phyloP scores from a whole-genome alignment of 2,329 filamentous ascomycete species.

The Alternaria panax region DNA sequence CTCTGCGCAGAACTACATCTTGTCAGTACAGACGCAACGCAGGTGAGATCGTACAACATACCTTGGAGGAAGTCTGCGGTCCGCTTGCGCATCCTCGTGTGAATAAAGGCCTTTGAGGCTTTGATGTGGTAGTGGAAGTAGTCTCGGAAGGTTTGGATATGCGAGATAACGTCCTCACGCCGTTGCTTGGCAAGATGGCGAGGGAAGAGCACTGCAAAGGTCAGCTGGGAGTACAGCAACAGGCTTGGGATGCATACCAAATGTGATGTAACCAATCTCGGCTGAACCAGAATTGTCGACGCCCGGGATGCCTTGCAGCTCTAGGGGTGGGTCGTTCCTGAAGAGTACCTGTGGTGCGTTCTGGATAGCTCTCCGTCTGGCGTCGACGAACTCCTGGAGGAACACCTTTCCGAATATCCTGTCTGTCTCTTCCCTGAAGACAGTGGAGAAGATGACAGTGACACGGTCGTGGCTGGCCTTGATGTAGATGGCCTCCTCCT shows the following conservation, averaged over 20 bases:
- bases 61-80: slow-evolving; percentile 98
- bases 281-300: slow-evolving; percentile 74
- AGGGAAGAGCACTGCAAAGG: slow-evolving; percentile 81
- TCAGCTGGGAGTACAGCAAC: slow-evolving; percentile 27
- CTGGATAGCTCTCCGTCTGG: slow-evolving; percentile 90
- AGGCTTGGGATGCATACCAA: slow-evolving; percentile 68
- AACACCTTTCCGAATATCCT: slow-evolving; percentile 98
- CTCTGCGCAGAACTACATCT: slow-evolving; percentile 83
- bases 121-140: slow-evolving; percentile 99
- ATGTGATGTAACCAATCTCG: slow-evolving; percentile 97
- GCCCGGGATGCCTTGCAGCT: slow-evolving; percentile 87
- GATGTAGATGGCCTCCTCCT: slow-evolving; percentile 98
- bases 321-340: slow-evolving; percentile 90
- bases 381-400: slow-evolving; percentile 93
- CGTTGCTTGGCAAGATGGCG: slow-evolving; percentile 90
- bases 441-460: slow-evolving; percentile 97
- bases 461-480: slow-evolving; percentile 97
- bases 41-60: slow-evolving; percentile 52
- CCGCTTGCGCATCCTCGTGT: slow-evolving; percentile 95
- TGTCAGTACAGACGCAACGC: slow-evolving; percentile 44
- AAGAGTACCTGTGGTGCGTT: slow-evolving; percentile 98
- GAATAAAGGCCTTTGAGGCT: slow-evolving; percentile 98
- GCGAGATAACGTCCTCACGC: slow-evolving; percentile 94
- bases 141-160: slow-evolving; percentile 99
- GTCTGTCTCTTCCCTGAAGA: slow-evolving; percentile 98